Conservation (phyloP, 306 rosid species). For the Cicer chorassanicum region DNA sequence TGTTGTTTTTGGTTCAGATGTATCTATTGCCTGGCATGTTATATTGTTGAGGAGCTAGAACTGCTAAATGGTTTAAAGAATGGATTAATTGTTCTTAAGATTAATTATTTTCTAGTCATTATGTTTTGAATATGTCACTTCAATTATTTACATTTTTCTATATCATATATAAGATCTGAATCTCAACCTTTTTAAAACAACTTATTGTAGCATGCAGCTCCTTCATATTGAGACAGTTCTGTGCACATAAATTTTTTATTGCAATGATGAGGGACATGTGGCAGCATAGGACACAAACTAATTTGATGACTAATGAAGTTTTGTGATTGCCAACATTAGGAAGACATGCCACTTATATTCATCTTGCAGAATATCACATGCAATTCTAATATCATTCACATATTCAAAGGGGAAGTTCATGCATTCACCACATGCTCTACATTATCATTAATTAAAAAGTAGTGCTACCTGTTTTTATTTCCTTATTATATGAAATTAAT, state of each 20-base stretch:
- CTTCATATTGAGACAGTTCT: conserved; percentile 36
- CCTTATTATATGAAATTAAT: neutral
- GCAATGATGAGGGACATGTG: conserved; percentile 46
- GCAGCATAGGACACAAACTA: conserved; percentile 50
- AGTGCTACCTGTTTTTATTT: conserved; percentile 1
- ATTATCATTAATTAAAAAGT: neutral
- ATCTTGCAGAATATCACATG: conserved; percentile 34
- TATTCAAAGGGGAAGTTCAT: conserved; percentile 45
- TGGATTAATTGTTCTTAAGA: neutral
- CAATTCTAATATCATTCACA: neutral
- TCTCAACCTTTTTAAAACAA: conserved; percentile 32
- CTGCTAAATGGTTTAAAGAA: conserved; percentile 33
- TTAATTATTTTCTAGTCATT: too few species aligned
- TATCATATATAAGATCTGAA: conserved; percentile 35
- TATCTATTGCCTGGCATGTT: conserved; percentile 47
- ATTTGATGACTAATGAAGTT: conserved; percentile 45
- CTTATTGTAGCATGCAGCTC: conserved; percentile 25
- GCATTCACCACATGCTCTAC: conserved; percentile 53
- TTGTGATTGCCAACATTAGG: conserved; percentile 32
- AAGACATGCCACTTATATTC: conserved; percentile 43
- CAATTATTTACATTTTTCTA: conserved; percentile 28
- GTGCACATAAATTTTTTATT: conserved; percentile 28
- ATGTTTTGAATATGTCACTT: neutral
- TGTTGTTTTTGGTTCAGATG: neutral
- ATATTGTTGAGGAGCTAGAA: conserved; percentile 23